Percentiles rank a stretch among this genome's conserved stretches.
phyloP scores from a whole-genome alignment of 768 basidiomycete genomes.

The Collybiopsis luxurians region DNA sequence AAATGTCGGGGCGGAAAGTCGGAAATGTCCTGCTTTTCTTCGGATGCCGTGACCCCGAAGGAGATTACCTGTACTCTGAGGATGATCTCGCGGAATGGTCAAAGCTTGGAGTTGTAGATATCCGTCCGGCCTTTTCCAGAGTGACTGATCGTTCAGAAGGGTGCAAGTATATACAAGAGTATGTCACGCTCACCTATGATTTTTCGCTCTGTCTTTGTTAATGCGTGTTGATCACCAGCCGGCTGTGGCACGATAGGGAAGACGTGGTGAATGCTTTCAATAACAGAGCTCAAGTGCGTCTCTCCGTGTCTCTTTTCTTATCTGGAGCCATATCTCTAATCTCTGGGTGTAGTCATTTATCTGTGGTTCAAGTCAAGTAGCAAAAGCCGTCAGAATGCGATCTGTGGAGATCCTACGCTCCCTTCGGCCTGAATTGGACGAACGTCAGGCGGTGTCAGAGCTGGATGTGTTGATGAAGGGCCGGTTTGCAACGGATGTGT shows the following conservation, averaged over 20 bases:
- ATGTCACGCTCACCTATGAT: not conserved
- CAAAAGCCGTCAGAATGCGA: slow-evolving; percentile 35
- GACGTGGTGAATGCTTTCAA: slow-evolving; percentile 29
- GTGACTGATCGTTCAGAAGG: slow-evolving; percentile 24
- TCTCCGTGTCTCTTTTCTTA: not conserved
- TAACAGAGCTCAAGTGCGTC: slow-evolving; percentile 31
- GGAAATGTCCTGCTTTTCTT: slow-evolving; percentile 43
- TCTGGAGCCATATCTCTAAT: not conserved
- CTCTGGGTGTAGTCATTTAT: slow-evolving; percentile 32
- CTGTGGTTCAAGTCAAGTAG: slow-evolving; percentile 38
- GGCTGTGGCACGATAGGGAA: slow-evolving; percentile 40
- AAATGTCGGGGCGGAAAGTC: slow-evolving; percentile 37
- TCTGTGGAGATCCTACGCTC: slow-evolving; percentile 34
- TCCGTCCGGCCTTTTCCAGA: slow-evolving; percentile 43
- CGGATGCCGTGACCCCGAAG: slow-evolving; percentile 40
- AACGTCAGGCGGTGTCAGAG: slow-evolving; percentile 25
- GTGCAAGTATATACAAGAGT: slow-evolving; percentile 40
- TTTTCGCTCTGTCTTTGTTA: not conserved
- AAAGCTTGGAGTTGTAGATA: slow-evolving; percentile 38
- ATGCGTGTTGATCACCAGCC: slow-evolving; percentile 21
- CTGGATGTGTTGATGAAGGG: slow-evolving; percentile 34
- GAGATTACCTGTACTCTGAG: slow-evolving; percentile 41
- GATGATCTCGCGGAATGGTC: slow-evolving; percentile 41
- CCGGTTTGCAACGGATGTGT: slow-evolving; percentile 45
- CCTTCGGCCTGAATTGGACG: slow-evolving; percentile 13